Evolutionary conservation across 306 rosid species (phyloP), one percentile per base, ranked within the genome.

Genomic region (Pachyrhizus erosus): DNA sequence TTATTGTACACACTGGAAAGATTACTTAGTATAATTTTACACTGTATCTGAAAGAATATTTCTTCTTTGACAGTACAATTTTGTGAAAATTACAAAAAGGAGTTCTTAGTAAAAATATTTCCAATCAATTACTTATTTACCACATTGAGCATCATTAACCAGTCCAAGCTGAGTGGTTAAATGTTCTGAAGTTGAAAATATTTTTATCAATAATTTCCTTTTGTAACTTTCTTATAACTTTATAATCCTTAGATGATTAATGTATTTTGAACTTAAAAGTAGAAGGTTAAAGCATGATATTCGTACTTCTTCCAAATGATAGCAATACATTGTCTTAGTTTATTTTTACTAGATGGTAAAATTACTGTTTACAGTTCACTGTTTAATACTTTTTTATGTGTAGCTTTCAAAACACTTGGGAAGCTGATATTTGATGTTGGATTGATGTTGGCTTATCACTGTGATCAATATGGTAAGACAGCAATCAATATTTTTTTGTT

Each of bases 351-450:
- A n/a, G 79, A 26, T 34, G 52, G 46, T 70, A 80, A 42, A 52
- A 15, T 76, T 70, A 76, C 78, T 82, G 69, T 61, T 70, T 82
- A 55, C 84, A 83, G 14, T 61, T 80, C 72, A 66, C 69, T 18
- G 64, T 74, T 73, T 60, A 21, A 75, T 45, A 76, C 57, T 65
- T 64, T 46, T 45, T 73, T 52, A 17, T 42, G 1, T 90, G 89
- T 80, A 95, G 99, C 97, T 86, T 95, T 95, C 82, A 93, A 95
- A 90, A 88, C 97, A 81, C 94, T 95, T 69, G 98, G 98, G 78
- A 92, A 90, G 96, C 86, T 93, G 88, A 90, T 95, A 70, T 85
- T 90, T 84, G 94, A 93, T 81, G 96, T 95, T 60, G 99, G 99
- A 83, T 91, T 95, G 88, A 77, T 89, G 96, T 84, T 95, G 92